Conservation (phyloP, 306 rosid species). For the Arachis hypogaea region DNA sequence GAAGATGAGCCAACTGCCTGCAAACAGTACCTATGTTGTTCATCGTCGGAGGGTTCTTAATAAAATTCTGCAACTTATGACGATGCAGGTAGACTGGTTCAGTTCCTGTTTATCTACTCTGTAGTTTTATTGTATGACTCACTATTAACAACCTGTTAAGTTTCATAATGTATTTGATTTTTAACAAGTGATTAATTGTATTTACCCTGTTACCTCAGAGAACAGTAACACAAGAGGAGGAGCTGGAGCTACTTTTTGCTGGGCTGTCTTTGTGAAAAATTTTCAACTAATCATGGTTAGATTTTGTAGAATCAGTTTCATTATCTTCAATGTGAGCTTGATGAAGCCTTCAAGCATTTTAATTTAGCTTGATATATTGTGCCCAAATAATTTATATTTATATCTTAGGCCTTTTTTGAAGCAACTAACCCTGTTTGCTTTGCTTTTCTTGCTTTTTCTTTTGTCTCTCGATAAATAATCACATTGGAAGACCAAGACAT, state of each 20-base stretch:
- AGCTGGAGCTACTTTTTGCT: slow-evolving; percentile 83
- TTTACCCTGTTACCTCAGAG: slow-evolving; percentile 58
- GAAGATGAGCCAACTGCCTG: slow-evolving; percentile 65
- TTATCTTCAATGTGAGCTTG: slow-evolving; percentile 1
- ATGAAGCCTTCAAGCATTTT: slow-evolving; percentile 6
- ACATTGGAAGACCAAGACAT: slow-evolving; percentile 1
- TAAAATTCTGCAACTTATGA: slow-evolving; percentile 76
- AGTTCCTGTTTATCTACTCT: slow-evolving; percentile 1
- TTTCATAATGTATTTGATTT: slow-evolving; percentile 9
- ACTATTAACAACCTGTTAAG: not conserved
- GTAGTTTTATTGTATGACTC: slow-evolving; percentile 13
- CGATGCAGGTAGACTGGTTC: slow-evolving; percentile 59
- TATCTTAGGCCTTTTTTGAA: not conserved
- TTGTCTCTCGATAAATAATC: no score
- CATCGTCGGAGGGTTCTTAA: slow-evolving; percentile 84
- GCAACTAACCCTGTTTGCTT: no score
- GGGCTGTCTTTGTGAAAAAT: slow-evolving; percentile 73
- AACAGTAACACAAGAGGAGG: slow-evolving; percentile 65
- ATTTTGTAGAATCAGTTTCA: slow-evolving; percentile 31
- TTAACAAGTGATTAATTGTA: slow-evolving; percentile 19
- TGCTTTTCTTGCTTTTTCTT: no score
- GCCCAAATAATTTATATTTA: not conserved
- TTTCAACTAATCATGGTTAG: slow-evolving; percentile 39
- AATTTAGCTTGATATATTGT: slow-evolving; percentile 18
- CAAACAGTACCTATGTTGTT: slow-evolving; percentile 60